Percentiles rank a stretch among this genome's conserved stretches.
phyloP scores from a whole-genome alignment of 306 rosid genomes.

The Cucumis hystrix region DNA sequence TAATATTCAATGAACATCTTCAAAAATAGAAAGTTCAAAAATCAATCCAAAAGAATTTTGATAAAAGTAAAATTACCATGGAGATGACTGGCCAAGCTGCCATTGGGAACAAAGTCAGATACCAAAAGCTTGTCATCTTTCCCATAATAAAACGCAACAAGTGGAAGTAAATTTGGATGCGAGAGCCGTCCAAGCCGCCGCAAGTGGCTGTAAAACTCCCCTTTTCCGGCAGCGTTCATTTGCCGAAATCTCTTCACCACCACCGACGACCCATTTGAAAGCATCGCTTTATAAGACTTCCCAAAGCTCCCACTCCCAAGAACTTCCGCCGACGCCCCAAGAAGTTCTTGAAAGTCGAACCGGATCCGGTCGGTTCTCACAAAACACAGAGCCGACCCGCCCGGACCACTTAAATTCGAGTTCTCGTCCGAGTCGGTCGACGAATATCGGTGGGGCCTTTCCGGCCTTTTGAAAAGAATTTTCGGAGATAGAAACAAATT shows the following conservation, averaged over 20 bases:
- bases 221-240: conserved; percentile 46
- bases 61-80: conserved; percentile 23
- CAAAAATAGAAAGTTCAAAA: too few species aligned
- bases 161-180: conserved; percentile 51
- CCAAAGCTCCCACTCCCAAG: conserved; percentile 80
- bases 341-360: conserved; percentile 57
- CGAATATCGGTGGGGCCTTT: conserved; percentile 5
- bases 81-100: conserved; percentile 61
- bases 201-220: conserved; percentile 57
- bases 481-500: background rate
- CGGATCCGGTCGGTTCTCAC: conserved; percentile 21
- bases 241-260: conserved; percentile 77
- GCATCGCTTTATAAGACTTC: conserved; percentile 58
- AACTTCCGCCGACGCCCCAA: conserved; percentile 69
- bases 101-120: conserved; percentile 34
- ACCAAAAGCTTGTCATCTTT: conserved; percentile 55
- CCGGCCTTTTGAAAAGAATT: background rate
- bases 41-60: too few species aligned
- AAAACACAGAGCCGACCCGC: conserved; percentile 25
- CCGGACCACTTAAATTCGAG: conserved; percentile 14
- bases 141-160: conserved; percentile 42
- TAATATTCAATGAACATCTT: too few species aligned
- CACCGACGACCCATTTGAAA: conserved; percentile 38
- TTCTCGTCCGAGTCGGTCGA: conserved; percentile 5
- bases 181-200: conserved; percentile 44